A percentile compares a stretch with the other conserved stretches of the same genome.
phyloP scores from a whole-genome alignment of 371 early-diverging fungal species.

The Mucor sp. region DNA sequence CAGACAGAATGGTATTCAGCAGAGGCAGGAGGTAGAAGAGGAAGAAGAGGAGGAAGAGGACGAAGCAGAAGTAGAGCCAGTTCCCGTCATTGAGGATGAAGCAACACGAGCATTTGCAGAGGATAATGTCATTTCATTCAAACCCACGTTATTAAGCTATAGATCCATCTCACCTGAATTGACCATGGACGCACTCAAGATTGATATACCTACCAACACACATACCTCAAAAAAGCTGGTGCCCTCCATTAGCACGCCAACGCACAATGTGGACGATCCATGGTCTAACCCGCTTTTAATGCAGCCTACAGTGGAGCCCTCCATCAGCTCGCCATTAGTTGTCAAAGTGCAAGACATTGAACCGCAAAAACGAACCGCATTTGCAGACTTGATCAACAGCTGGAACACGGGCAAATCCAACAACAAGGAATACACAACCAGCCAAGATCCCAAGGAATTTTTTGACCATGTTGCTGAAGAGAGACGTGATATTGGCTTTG shows the following conservation, averaged over 20 bases:
- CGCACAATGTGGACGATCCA: constrained; percentile 17
- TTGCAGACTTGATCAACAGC: constrained; percentile 49
- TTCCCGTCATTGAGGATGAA: constrained; percentile 39
- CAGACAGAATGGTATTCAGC: background rate
- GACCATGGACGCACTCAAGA: constrained; percentile 6
- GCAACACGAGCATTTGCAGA: constrained; percentile 48
- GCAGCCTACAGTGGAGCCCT: constrained; percentile 1
- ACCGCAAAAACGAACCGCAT: constrained; percentile 41
- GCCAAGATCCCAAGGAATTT: constrained; percentile 28
- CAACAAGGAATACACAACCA: background rate
- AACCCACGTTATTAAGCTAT: background rate
- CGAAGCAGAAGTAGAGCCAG: constrained; percentile 23
- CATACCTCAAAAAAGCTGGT: background rate
- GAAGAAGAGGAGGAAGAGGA: constrained; percentile 8
- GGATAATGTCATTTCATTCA: constrained; percentile 25
- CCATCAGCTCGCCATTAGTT: constrained; percentile 16
- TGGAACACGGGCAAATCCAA: constrained; percentile 32
- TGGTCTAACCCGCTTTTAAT: constrained; percentile 6
- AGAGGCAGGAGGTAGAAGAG: background rate
- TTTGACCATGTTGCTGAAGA: constrained; percentile 40
- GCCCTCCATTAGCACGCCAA: constrained; percentile 27
- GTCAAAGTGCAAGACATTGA: constrained; percentile 29
- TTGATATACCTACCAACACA: background rate
- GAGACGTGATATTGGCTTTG: constrained; percentile 48
- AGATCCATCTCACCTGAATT: constrained; percentile 14